Evolutionary conservation across 2,329 filamentous ascomycete species (phyloP).

Genomic region (Neobulgaria alba): DNA sequence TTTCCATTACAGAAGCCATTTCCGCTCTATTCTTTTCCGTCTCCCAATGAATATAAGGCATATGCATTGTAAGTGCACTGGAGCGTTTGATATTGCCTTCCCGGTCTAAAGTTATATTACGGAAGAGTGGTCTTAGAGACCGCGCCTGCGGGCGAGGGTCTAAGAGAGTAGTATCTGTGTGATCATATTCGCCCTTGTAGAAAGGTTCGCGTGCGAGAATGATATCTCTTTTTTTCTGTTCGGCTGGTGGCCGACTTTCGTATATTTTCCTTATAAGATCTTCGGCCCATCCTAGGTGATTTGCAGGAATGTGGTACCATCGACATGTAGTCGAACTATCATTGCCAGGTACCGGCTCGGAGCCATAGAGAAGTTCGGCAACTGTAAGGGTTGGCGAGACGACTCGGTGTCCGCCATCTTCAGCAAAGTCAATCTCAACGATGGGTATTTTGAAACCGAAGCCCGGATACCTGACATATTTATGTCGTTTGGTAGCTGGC

Average conservation of each 20-base stretch:
- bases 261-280: conserved; percentile 9
- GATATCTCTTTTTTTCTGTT: conserved; percentile 8
- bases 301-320: conserved; percentile 10
- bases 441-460: conserved; percentile 8
- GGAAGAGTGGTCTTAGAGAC: conserved; percentile 6
- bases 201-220: conserved; percentile 8
- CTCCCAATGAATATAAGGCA: conserved; percentile 9
- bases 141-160: conserved; percentile 9
- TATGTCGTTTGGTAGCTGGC: conserved; percentile 1
- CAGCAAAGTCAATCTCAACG: conserved; percentile 7
- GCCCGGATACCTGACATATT: conserved; percentile 6
- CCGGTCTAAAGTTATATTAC: conserved; percentile 8
- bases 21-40: conserved; percentile 7
- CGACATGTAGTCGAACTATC: conserved; percentile 1
- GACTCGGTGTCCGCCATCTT: conserved; percentile 5
- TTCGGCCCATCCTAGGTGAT: conserved; percentile 8
- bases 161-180: conserved; percentile 1
- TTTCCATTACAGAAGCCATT: conserved; percentile 6
- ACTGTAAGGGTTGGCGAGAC: conserved; percentile 3
- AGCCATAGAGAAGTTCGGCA: conserved; percentile 7
- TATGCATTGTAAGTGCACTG: conserved; percentile 3
- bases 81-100: conserved; percentile 3
- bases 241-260: conserved; percentile 3
- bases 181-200: background rate
- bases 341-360: background rate